Conservation (phyloP, 441 rosid species). For the Gossypium aridum region DNA sequence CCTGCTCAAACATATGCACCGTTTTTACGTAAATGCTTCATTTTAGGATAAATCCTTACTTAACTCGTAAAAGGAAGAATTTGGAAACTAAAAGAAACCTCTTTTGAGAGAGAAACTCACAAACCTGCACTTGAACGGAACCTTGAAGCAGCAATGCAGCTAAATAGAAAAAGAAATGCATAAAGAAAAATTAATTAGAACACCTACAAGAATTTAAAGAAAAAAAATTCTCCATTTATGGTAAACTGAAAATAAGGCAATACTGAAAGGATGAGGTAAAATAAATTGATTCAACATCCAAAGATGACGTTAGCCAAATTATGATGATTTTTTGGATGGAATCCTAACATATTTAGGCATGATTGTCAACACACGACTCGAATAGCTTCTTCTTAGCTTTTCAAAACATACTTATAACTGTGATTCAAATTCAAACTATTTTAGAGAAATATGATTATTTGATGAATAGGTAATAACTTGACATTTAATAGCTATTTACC, state of each 20-base stretch:
- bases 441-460: no score
- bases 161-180: conserved; percentile 14
- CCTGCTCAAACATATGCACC: conserved; percentile 25
- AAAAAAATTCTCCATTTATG: neutral
- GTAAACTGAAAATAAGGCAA: conserved; percentile 2
- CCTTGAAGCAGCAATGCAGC: conserved; percentile 95
- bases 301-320: no score
- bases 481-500: no score
- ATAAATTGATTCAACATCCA: no score
- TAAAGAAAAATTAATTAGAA: neutral
- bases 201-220: neutral
- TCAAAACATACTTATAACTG: no score
- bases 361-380: no score
- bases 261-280: conserved; percentile 17
- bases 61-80: neutral
- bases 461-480: no score
- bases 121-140: conserved; percentile 80
- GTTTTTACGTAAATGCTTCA: neutral
- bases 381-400: no score
- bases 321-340: no score
- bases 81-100: conserved; percentile 33
- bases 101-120: conserved; percentile 76
- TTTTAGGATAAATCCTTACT: neutral
- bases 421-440: no score
- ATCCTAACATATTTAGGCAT: no score